These are phyloP conservation scores for Myrmaecium sp. DNA, from an alignment of 2,329 filamentous ascomycete genomes.

Conservation along the genomic window DNA sequence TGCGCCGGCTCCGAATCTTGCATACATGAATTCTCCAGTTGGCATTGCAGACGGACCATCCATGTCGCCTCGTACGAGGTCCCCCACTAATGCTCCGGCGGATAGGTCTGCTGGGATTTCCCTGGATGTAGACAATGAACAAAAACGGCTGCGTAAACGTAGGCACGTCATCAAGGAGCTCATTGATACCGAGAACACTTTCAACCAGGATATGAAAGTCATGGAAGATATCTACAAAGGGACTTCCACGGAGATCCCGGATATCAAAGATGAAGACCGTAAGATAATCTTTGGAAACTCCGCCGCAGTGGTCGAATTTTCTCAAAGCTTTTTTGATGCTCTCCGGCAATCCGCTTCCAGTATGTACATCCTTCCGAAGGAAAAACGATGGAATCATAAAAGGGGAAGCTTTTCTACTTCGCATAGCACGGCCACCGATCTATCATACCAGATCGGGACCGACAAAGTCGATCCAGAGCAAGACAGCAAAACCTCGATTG, in stretches of 20 bases:
- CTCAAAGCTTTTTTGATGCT: constrained; percentile 59
- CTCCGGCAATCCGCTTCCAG: constrained; percentile 66
- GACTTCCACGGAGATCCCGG: constrained; percentile 65
- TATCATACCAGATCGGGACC: no score
- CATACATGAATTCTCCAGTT: no score
- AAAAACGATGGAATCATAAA: constrained; percentile 35
- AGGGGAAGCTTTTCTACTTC: constrained; percentile 31
- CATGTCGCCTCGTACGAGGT: no score
- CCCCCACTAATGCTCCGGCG: no score
- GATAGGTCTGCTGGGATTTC: no score
- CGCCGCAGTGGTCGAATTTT: constrained; percentile 77
- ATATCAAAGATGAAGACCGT: constrained; percentile 67
- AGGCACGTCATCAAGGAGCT: constrained; percentile 80
- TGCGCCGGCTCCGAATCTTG: no score
- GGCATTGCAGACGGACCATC: no score
- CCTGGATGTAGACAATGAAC: no score
- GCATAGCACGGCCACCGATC: constrained; percentile 16
- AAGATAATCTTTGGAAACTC: constrained; percentile 87
- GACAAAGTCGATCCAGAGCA: constrained; percentile 27
- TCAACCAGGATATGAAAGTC: constrained; percentile 91
- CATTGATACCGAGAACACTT: constrained; percentile 80
- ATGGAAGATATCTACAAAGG: constrained; percentile 96
- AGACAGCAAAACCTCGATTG: constrained; percentile 41
- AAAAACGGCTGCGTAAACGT: constrained; percentile 61
- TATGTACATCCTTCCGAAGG: constrained; percentile 45